Evolutionary conservation across 2,329 filamentous ascomycete species (phyloP).

Genomic region (Monilinia fructigena): DNA sequence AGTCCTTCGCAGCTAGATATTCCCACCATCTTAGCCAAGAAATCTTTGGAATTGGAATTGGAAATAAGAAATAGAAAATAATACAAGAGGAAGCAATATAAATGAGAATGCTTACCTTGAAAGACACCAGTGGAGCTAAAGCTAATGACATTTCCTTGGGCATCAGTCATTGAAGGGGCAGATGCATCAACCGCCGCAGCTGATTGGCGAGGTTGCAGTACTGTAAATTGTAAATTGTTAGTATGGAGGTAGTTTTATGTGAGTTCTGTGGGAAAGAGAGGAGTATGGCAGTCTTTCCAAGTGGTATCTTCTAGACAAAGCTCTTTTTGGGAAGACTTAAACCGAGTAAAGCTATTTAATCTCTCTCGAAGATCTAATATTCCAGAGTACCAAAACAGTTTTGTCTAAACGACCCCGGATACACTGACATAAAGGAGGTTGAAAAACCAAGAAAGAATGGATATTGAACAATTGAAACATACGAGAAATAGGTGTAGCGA

Average conservation of each 20-base stretch:
- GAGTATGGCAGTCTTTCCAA: neutral
- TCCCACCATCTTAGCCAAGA: neutral
- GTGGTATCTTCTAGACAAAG: too few species aligned
- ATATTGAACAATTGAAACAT: constrained; percentile 26
- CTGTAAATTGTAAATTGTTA: neutral
- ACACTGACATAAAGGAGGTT: neutral
- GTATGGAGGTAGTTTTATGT: neutral
- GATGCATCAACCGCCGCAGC: constrained; percentile 26
- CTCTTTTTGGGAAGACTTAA: too few species aligned
- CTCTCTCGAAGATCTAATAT: too few species aligned
- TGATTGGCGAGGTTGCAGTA: constrained; percentile 9
- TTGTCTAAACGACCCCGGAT: too few species aligned
- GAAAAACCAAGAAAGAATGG: neutral
- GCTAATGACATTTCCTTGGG: constrained; percentile 32
- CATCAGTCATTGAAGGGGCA: constrained; percentile 33
- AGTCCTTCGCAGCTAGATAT: neutral
- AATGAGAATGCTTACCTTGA: constrained; percentile 5
- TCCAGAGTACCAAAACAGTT: too few species aligned
- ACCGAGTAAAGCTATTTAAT: too few species aligned
- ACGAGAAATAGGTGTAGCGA: constrained; percentile 33
- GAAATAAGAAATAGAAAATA: neutral
- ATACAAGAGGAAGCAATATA: neutral
- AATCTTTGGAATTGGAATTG: neutral
- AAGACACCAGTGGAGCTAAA: constrained; percentile 33
- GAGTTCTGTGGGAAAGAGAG: neutral